Base-by-base conservation (phyloP, 495 filamentous ascomycete species). In the Neurospora sp. region DNA sequence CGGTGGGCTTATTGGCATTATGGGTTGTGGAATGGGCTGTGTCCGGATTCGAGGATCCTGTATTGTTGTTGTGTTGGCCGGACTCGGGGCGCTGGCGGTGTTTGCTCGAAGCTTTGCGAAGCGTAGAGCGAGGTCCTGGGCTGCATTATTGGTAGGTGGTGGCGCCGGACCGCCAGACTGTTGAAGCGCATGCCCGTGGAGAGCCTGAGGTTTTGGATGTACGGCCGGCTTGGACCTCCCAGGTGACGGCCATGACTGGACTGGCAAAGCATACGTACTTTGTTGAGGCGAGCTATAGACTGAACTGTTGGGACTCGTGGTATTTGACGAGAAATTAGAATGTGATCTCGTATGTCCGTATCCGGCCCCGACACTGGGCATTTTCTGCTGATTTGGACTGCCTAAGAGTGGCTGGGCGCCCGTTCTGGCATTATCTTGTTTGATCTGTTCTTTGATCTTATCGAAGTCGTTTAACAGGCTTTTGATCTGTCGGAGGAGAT, bases 381-480 rank as follows among this genome's bases (percentile, higher is more conserved):
- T 21, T 43, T 71, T 48, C 38, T 42, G 38, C 10, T 48, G 39
- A 34, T 43, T 24, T 34, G 28, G 70, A 13, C 70, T 71, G 39
- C 40, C 28, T 66, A 31, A 11, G 39, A 34, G 34, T n/a, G 85
- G 84, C 66, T 79, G 77, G 21, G 88, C 81, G 10, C 89, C 89
- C 39, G 80, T 89, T 71, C 83, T 84, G 28, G 77, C 75, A 76
- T 93, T 93, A 76, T 94, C 89, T 38, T 89, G 87, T 70, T 88
- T 86, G 75, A 95, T 94, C 36, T 89, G 84, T 3, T 87, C 81
- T 79, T 91, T 92, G 72, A 93, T 89, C 36, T 83, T 79, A 36
- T 85, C 80, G 77, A 91, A 92, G 69, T 84, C 84, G 48, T 77
- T 74, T 40, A 85, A 76, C 39, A 78, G 77, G 39, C 37, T 74